These are phyloP conservation scores for Triticum monococcum DNA, from an alignment of 176 grass and related monocot genomes.

Conservation along the genomic window DNA sequence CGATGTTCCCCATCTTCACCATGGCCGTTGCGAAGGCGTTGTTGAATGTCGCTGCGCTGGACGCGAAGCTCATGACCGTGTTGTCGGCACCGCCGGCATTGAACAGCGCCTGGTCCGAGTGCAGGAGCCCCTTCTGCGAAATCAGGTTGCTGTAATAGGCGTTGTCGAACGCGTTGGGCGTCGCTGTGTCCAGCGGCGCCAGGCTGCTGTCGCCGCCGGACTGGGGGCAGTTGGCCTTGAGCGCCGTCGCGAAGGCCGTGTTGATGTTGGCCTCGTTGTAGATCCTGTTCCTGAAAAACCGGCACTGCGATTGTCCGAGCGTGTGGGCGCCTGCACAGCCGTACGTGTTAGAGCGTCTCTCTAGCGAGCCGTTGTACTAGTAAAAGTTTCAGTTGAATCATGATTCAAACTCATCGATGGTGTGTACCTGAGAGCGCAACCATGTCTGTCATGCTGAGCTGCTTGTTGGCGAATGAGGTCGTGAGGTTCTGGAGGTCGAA, in stretches of 20 bases:
- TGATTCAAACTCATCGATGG: no score
- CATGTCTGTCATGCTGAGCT: background rate
- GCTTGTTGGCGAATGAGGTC: background rate
- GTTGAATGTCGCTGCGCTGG: constrained; percentile 30
- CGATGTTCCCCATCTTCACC: constrained; percentile 52
- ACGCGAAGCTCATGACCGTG: constrained; percentile 44
- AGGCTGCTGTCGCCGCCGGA: constrained; percentile 48
- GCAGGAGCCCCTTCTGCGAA: constrained; percentile 46
- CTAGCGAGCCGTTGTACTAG: background rate
- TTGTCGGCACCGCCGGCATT: constrained; percentile 59
- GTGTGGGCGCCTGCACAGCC: constrained; percentile 50
- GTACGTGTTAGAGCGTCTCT: background rate
- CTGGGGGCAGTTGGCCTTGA: constrained; percentile 55
- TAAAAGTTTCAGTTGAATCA: background rate
- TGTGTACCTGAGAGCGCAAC: constrained; percentile 34
- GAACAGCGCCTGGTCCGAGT: constrained; percentile 80
- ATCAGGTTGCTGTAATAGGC: constrained; percentile 67
- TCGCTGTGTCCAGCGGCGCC: constrained; percentile 52
- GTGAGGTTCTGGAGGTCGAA: constrained; percentile 30
- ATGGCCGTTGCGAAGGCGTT: constrained; percentile 48
- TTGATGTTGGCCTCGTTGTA: constrained; percentile 62
- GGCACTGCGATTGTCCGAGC: constrained; percentile 46
- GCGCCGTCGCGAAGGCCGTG: constrained; percentile 32
- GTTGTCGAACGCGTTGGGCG: constrained; percentile 45
- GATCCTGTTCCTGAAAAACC: constrained; percentile 33